Conservation (phyloP, 495 filamentous ascomycete genomes). For the Friedmanniomyces simplex region DNA sequence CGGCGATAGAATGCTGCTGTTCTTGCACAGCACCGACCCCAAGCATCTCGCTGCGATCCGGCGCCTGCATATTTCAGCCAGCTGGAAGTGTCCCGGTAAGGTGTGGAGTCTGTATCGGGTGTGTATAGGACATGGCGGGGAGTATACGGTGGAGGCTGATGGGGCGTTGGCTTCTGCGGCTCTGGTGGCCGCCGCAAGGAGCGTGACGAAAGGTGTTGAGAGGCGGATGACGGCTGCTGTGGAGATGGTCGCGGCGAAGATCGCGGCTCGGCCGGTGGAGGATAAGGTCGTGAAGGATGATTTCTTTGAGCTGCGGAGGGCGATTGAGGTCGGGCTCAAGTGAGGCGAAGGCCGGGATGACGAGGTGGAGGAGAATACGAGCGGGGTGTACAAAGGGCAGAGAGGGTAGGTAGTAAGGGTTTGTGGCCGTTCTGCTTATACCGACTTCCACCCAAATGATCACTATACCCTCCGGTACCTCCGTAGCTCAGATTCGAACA, state of each 20-base stretch:
- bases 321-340: not conserved
- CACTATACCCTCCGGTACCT: too few species aligned
- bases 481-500: too few species aligned
- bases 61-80: not conserved
- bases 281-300: not conserved
- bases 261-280: not conserved
- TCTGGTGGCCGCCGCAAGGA: too few species aligned
- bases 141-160: not conserved
- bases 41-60: not conserved
- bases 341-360: too few species aligned
- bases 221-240: not conserved
- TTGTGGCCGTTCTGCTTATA: too few species aligned
- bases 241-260: not conserved
- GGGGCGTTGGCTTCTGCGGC: not conserved
- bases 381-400: too few species aligned
- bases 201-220: not conserved
- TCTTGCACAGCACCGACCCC: not conserved
- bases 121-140: not conserved
- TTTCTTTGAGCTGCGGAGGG: not conserved
- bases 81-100: not conserved
- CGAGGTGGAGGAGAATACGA: too few species aligned
- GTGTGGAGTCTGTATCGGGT: not conserved
- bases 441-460: too few species aligned
- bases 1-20: not conserved
- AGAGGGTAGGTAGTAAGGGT: too few species aligned